These are phyloP conservation scores for Prillingera fragicola DNA, from an alignment of 1,284 basidiomycete genomes.

Conservation along the genomic window DNA sequence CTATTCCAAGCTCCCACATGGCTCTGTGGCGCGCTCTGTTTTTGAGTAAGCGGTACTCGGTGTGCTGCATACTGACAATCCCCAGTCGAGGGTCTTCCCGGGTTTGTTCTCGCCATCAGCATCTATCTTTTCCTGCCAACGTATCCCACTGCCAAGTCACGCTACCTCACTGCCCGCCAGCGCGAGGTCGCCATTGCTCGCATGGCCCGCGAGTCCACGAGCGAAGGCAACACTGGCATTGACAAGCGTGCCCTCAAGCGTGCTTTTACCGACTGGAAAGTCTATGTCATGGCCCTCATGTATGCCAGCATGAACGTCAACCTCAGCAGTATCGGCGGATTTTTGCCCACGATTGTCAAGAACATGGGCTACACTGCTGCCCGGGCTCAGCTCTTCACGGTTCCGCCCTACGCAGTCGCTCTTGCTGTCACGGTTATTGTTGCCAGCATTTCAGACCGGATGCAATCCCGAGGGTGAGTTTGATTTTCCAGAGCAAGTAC, in stretches of 20 bases:
- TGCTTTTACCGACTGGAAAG: constrained; percentile 60
- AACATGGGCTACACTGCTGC: constrained; percentile 50
- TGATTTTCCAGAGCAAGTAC: too few species aligned
- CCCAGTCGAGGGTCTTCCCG: constrained; percentile 59
- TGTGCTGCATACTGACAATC: too few species aligned
- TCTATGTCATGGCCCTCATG: constrained; percentile 54
- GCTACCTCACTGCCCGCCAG: constrained; percentile 64
- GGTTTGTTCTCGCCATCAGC: constrained; percentile 60
- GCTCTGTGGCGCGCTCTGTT: constrained; percentile 40
- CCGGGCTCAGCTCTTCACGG: constrained; percentile 58
- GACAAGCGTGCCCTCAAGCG: constrained; percentile 53
- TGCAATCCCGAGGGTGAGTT: constrained; percentile 58
- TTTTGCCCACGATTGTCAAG: constrained; percentile 1
- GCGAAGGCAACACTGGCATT: constrained; percentile 52
- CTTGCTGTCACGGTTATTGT: constrained; percentile 58
- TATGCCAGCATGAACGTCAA: constrained; percentile 54
- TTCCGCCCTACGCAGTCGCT: constrained; percentile 71
- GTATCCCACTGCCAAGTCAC: constrained; percentile 69
- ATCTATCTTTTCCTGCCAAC: constrained; percentile 65
- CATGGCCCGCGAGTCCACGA: constrained; percentile 63
- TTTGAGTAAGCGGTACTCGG: constrained; percentile 20
- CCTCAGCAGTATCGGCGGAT: neutral
- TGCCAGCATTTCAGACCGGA: constrained; percentile 62
- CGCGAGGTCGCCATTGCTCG: constrained; percentile 66
- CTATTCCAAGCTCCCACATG: constrained; percentile 33